Percentiles rank a stretch among this genome's conserved stretches.
Evolutionary conservation across 495 filamentous ascomycete species (phyloP).

Genomic region (Beverwykella pulmonaria): DNA sequence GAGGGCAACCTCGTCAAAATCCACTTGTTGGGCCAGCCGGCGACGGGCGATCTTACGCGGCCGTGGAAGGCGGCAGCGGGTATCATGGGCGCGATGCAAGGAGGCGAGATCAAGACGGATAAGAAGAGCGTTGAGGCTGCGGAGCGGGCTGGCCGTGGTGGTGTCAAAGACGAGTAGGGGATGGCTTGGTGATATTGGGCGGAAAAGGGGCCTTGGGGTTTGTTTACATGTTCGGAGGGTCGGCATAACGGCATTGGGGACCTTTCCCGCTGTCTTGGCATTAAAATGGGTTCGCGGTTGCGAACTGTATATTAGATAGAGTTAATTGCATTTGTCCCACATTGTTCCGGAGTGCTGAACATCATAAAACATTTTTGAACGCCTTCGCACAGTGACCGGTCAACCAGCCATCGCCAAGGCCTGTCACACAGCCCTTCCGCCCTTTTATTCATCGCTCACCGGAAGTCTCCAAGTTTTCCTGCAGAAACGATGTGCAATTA

Average conservation of each 20-base stretch:
- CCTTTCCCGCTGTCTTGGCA: not conserved
- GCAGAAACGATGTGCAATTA: not conserved
- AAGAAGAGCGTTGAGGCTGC: constrained; percentile 79
- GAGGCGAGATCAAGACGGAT: constrained; percentile 79
- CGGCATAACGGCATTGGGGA: not conserved
- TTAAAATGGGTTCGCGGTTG: not conserved
- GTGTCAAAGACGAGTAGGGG: constrained; percentile 49
- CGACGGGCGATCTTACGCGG: constrained; percentile 85
- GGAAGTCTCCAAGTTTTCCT: not conserved
- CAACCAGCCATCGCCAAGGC: too few relatives aligned
- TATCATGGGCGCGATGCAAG: constrained; percentile 71
- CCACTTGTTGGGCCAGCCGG: constrained; percentile 87
- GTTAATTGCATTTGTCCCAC: not conserved
- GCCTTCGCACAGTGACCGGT: too few relatives aligned
- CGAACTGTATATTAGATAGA: constrained; percentile 8
- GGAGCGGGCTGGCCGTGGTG: constrained; percentile 47
- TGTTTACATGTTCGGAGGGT: not conserved
- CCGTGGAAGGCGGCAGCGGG: constrained; percentile 89
- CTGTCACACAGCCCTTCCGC: not conserved
- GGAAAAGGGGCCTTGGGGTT: not conserved
- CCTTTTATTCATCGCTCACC: not conserved
- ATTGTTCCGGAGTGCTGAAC: not conserved
- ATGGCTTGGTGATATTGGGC: too few relatives aligned
- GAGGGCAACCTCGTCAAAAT: constrained; percentile 96
- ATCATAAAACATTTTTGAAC: too few relatives aligned